phyloP scores from a whole-genome alignment of 805 yeast species.

The Zygosaccharomyces bisporus region DNA sequence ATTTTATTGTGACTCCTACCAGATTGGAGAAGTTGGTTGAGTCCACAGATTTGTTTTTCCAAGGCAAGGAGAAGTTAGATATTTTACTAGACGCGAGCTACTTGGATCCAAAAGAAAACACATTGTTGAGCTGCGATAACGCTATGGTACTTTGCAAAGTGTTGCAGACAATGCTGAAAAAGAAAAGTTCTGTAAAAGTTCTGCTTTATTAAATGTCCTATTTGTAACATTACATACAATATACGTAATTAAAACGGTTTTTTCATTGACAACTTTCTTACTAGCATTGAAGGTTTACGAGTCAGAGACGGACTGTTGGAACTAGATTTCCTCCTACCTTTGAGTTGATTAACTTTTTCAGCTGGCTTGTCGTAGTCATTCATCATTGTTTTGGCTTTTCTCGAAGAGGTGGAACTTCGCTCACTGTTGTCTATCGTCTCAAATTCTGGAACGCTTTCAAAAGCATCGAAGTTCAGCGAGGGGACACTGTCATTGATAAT shows the following conservation, averaged over 20 bases:
- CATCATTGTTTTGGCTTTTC: constrained; percentile 23
- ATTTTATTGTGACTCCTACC: constrained; percentile 33
- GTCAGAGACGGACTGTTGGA: constrained; percentile 30
- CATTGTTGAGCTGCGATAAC: constrained; percentile 30
- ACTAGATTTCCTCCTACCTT: constrained; percentile 35
- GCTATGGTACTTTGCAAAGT: constrained; percentile 25
- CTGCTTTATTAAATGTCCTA: constrained; percentile 24
- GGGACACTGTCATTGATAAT: constrained; percentile 18
- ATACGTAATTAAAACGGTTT: constrained; percentile 21
- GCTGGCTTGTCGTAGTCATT: constrained; percentile 42
- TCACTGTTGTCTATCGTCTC: constrained; percentile 11
- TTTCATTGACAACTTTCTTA: constrained; percentile 36
- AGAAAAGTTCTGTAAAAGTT: constrained; percentile 36
- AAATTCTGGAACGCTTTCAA: constrained; percentile 12
- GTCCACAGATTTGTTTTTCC: constrained; percentile 25
- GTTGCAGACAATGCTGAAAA: constrained; percentile 27
- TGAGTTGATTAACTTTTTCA: constrained; percentile 36
- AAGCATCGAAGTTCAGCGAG: constrained; percentile 18
- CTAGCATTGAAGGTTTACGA: constrained; percentile 35
- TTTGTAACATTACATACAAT: constrained; percentile 5
- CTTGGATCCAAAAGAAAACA: constrained; percentile 31
- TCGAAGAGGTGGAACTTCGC: constrained; percentile 4
- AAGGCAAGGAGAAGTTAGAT: constrained; percentile 37
- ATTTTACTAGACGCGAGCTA: constrained; percentile 35
- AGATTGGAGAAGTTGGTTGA: constrained; percentile 32